Evolutionary conservation across 1,284 basidiomycete species (phyloP), one percentile per base, ranked within the genome.

Genomic region (Heterobasidion irregulare): DNA sequence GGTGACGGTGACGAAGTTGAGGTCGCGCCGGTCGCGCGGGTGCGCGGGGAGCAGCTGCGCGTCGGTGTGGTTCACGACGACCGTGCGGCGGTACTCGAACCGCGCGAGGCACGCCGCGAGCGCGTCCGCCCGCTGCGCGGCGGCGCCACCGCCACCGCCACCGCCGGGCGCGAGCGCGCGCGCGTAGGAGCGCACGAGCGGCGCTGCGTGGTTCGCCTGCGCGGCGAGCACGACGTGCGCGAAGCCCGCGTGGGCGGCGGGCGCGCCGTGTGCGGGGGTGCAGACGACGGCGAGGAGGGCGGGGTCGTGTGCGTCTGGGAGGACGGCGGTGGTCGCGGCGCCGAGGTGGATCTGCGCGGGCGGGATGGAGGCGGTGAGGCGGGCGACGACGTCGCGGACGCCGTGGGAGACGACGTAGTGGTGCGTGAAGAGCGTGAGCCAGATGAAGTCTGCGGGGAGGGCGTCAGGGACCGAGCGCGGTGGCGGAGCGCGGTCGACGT

Each of bases 31-130:
- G 65, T 90, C 86, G 6, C 60, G 59, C 6, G 53, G 19, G 55
- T 71, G 58, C 34, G 70, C 62, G 1, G 87, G 86, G 8, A 89
- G 68, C 19, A 89, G 68, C 0, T 73, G 68, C 2, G 66, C 61
- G 64, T 89, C 86, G 18, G 80, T 81, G 64, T 90, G 87, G 58
- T 86, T 89, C 55, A 88, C 73, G 51, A 89, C 85, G 44, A 86
- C 74, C 7, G 77, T 79, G 35, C 72, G 65, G 38, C 72, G 65
- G 58, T 83, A 82, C 58, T 68, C 65, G 63, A 84, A 82, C 8
- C 68, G 60, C 53, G 68, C 57, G 12, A 83, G 65, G 59, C 76
- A 77, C 1, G 52, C 50, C 15, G 47, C 50, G 26, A 65, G 53
- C 16, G 62, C 55, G 15, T 64, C 68, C 52, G 59, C 16, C 60